phyloP scores from a whole-genome alignment of 192 early-diverging fungal species.

The Backusella luteola region DNA sequence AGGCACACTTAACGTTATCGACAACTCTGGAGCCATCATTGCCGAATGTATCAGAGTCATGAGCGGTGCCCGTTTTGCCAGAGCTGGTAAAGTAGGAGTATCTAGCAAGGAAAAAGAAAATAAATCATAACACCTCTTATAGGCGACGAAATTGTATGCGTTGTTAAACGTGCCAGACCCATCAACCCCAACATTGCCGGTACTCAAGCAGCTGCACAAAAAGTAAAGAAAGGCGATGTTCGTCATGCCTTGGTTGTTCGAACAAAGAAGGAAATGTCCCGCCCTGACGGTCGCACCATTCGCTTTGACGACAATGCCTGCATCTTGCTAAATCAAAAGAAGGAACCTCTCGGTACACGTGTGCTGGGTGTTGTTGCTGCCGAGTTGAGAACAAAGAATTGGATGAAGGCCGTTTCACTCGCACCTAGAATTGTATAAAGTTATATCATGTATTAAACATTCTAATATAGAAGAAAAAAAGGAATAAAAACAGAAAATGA shows the following conservation, averaged over 20 bases:
- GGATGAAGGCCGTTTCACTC: slow-evolving; percentile 93
- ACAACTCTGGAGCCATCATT: slow-evolving; percentile 93
- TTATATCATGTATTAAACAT: not conserved
- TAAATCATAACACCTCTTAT: slow-evolving; percentile 18
- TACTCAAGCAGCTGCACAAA: slow-evolving; percentile 56
- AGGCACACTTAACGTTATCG: slow-evolving; percentile 87
- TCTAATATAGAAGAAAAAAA: not conserved
- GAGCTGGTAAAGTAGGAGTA: slow-evolving; percentile 43
- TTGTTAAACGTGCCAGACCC: slow-evolving; percentile 92
- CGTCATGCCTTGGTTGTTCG: slow-evolving; percentile 87
- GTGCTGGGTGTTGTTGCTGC: slow-evolving; percentile 87
- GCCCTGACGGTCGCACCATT: slow-evolving; percentile 89
- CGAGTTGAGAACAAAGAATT: slow-evolving; percentile 91
- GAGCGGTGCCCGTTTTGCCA: slow-evolving; percentile 72
- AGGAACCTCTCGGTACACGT: slow-evolving; percentile 92
- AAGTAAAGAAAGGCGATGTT: slow-evolving; percentile 94
- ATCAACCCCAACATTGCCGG: slow-evolving; percentile 54
- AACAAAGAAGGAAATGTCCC: slow-evolving; percentile 82
- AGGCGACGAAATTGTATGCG: slow-evolving; percentile 93
- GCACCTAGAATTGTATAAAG: slow-evolving; percentile 85
- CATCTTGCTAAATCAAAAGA: slow-evolving; percentile 91
- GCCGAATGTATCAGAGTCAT: slow-evolving; percentile 96
- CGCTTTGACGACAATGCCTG: slow-evolving; percentile 98
- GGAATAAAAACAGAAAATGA: not conserved
- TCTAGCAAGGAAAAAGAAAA: not conserved